These are phyloP conservation scores for Lathyrus tuberosus DNA, from an alignment of 306 rosid genomes.

Conservation along the genomic window DNA sequence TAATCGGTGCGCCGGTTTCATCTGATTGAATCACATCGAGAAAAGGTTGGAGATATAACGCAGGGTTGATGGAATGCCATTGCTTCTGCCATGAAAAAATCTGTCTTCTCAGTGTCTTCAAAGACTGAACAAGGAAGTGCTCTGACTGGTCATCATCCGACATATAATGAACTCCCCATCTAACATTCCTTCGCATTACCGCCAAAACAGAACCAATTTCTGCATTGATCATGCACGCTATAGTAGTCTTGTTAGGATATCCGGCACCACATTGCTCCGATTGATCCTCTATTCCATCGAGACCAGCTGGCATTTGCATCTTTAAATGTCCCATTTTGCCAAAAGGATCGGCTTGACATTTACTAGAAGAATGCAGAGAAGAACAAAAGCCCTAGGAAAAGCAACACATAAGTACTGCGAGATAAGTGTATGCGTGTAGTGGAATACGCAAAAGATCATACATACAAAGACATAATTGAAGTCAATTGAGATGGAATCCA, in stretches of 20 bases:
- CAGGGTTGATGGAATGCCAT: conserved; percentile 88
- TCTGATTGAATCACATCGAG: conserved; percentile 92
- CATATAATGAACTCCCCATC: conserved; percentile 92
- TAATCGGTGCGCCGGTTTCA: conserved; percentile 97
- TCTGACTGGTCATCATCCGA: conserved; percentile 95
- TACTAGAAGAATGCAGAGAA: conserved; percentile 17
- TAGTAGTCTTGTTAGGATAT: conserved; percentile 66
- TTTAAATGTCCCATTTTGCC: conserved; percentile 73
- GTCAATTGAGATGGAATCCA: neutral
- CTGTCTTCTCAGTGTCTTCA: conserved; percentile 78
- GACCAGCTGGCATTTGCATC: conserved; percentile 58
- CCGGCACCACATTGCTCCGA: conserved; percentile 70
- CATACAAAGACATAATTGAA: neutral
- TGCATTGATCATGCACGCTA: conserved; percentile 92
- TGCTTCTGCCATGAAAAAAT: conserved; percentile 89
- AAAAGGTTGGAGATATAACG: conserved; percentile 90
- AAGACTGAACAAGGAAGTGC: conserved; percentile 83
- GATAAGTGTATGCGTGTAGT: too few relatives aligned
- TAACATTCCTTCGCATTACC: conserved; percentile 93
- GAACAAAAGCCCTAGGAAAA: conserved; percentile 8
- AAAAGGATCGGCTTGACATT: conserved; percentile 20
- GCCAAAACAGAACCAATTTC: conserved; percentile 96
- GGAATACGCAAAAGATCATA: too few relatives aligned
- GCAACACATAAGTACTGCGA: neutral
- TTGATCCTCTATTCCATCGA: conserved; percentile 84